Evolutionary conservation across 192 early-diverging fungal genomes (phyloP).

Genomic region (Backusella parvicylindrica): DNA sequence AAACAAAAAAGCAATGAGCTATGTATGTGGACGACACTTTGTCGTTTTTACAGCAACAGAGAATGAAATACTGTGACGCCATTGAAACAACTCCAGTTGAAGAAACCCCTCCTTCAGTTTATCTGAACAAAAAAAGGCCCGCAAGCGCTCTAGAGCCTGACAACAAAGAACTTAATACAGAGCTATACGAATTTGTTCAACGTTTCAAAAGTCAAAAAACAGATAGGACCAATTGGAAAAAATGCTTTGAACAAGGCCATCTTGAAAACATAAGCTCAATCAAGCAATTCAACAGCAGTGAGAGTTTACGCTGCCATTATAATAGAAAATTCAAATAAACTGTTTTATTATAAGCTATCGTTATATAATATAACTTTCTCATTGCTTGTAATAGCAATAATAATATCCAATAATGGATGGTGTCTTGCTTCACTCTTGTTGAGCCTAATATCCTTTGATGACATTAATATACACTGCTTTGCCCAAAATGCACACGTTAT

Average conservation of each 20-base stretch:
- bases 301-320: constrained; percentile 1
- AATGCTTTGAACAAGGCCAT: constrained; percentile 10
- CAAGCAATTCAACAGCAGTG: constrained; percentile 1
- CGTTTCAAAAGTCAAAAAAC: background rate
- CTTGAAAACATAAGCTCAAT: constrained; percentile 2
- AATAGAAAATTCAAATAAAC: constrained; percentile 5
- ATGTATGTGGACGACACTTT: constrained; percentile 13
- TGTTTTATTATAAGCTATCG: background rate
- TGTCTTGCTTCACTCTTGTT: background rate
- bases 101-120: constrained; percentile 11
- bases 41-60: background rate
- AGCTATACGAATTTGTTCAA: constrained; percentile 3
- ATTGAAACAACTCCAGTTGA: constrained; percentile 11
- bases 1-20: background rate
- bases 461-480: constrained; percentile 6
- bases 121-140: constrained; percentile 8
- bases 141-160: background rate
- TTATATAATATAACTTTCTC: background rate
- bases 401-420: constrained; percentile 11
- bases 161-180: background rate
- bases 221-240: constrained; percentile 2
- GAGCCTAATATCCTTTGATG: constrained; percentile 9
- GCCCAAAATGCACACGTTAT: background rate
- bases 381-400: constrained; percentile 10
- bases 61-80: constrained; percentile 8